phyloP scores from a whole-genome alignment of 2,329 filamentous ascomycete species.

The Seiridium cupressi region DNA sequence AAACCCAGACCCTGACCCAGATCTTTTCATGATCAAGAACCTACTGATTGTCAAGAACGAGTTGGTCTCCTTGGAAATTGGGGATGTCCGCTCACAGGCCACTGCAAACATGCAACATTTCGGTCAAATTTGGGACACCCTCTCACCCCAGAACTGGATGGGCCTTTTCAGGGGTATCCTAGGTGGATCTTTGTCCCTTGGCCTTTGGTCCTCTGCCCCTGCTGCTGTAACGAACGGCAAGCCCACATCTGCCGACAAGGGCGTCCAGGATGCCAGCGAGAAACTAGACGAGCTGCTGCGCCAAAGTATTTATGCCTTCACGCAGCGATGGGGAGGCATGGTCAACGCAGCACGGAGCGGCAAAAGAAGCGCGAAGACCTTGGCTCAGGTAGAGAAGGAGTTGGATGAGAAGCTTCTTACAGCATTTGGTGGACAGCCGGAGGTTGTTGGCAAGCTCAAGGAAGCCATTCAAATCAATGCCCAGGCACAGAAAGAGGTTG shows the following conservation, averaged over 20 bases:
- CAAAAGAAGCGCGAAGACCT: constrained; percentile 47
- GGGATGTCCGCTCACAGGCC: constrained; percentile 55
- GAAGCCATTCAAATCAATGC: constrained; percentile 59
- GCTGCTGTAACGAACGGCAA: constrained; percentile 14
- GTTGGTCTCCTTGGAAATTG: constrained; percentile 93
- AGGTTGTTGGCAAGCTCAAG: constrained; percentile 58
- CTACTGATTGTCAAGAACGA: constrained; percentile 94
- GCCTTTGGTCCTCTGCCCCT: constrained; percentile 24
- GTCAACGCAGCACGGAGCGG: constrained; percentile 47
- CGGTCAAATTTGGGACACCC: constrained; percentile 62
- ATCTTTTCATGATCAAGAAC: constrained; percentile 93
- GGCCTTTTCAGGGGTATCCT: constrained; percentile 59
- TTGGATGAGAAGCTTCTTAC: constrained; percentile 54
- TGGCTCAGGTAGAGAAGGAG: constrained; percentile 54
- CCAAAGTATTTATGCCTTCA: constrained; percentile 62
- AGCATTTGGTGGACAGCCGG: constrained; percentile 58
- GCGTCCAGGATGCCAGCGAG: constrained; percentile 58
- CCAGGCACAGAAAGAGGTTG: constrained; percentile 47
- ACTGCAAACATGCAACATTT: constrained; percentile 57
- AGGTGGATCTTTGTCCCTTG: constrained; percentile 46
- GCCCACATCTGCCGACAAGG: constrained; percentile 11
- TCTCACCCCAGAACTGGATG: constrained; percentile 56
- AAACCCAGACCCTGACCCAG: constrained; percentile 63
- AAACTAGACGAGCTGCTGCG: constrained; percentile 62
- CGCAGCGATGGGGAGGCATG: constrained; percentile 55